Evolutionary conservation across 352 stramenopile species (phyloP).

Genomic region (Phytophthora pinifolia): DNA sequence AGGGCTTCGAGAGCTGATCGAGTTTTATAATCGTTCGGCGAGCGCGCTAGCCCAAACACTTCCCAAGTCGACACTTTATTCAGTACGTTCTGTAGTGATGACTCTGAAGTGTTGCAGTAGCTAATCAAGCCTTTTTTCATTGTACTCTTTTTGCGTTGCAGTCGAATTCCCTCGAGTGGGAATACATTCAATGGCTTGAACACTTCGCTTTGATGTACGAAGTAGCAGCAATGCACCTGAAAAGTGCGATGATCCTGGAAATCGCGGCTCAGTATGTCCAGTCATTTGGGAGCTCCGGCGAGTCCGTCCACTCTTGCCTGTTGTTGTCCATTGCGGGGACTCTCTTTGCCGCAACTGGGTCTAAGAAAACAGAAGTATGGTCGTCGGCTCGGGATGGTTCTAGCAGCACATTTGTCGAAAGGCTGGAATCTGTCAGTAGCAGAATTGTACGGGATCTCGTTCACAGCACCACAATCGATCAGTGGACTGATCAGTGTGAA

Average conservation of each 20-base stretch:
- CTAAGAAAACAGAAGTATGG: slow-evolving; percentile 8
- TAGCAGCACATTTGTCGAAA: slow-evolving; percentile 14
- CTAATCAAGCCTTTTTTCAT: slow-evolving; percentile 1
- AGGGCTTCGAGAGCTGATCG: slow-evolving; percentile 29
- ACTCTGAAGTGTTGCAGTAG: slow-evolving; percentile 2
- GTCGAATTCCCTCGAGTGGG: slow-evolving; percentile 50
- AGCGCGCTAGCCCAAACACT: slow-evolving; percentile 20
- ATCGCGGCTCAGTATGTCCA: slow-evolving; percentile 36
- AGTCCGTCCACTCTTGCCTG: slow-evolving; percentile 24
- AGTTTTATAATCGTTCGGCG: slow-evolving; percentile 47
- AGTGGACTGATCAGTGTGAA: slow-evolving; percentile 30
- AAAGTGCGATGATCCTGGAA: slow-evolving; percentile 41
- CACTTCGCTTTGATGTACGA: slow-evolving; percentile 61
- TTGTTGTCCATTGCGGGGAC: slow-evolving; percentile 25
- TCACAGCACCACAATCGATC: slow-evolving; percentile 6
- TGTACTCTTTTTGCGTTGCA: slow-evolving; percentile 13
- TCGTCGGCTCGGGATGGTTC: not conserved
- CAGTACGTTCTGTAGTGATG: slow-evolving; percentile 22
- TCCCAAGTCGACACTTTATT: slow-evolving; percentile 23
- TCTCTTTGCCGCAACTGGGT: slow-evolving; percentile 26
- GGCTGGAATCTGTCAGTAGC: slow-evolving; percentile 11
- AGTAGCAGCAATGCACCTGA: slow-evolving; percentile 23
- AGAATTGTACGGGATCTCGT: slow-evolving; percentile 31
- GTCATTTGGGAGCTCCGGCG: slow-evolving; percentile 11
- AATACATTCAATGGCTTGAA: slow-evolving; percentile 62